Percentiles rank a stretch among this genome's conserved stretches.
These are phyloP conservation scores for Fagus crenata DNA, from an alignment of 306 rosid genomes.

Conservation along the genomic window DNA sequence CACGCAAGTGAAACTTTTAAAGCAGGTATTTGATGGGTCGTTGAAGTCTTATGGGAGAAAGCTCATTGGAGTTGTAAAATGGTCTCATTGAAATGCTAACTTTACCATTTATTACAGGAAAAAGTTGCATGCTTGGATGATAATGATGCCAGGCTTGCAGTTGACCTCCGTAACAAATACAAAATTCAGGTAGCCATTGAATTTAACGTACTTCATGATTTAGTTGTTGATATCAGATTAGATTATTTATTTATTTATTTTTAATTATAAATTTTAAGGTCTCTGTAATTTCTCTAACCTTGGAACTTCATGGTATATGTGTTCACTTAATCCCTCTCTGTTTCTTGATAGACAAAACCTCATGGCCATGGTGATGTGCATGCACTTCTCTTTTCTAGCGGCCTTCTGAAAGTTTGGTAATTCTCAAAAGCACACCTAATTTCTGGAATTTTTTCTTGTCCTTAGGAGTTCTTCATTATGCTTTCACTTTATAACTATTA, in stretches of 20 bases:
- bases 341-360: constrained; percentile 80
- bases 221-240: background rate
- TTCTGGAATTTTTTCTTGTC: constrained; percentile 18
- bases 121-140: constrained; percentile 95
- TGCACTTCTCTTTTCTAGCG: constrained; percentile 87
- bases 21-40: constrained; percentile 61
- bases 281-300: background rate
- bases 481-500: background rate
- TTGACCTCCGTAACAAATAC: constrained; percentile 73
- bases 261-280: background rate
- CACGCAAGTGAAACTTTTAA: constrained; percentile 83
- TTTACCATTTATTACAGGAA: constrained; percentile 60
- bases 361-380: constrained; percentile 99
- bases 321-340: constrained; percentile 31
- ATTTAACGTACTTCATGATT: constrained; percentile 8
- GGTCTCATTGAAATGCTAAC: constrained; percentile 13
- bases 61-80: constrained; percentile 20
- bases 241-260: background rate
- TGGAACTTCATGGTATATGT: constrained; percentile 16
- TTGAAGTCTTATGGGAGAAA: constrained; percentile 21
- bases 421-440: constrained; percentile 27
- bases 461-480: constrained; percentile 10
- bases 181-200: constrained; percentile 71
- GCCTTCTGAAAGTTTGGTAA: constrained; percentile 85
- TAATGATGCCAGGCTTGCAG: constrained; percentile 94